phyloP scores from a whole-genome alignment of 257 asterid species.

The Solanum acaule region DNA sequence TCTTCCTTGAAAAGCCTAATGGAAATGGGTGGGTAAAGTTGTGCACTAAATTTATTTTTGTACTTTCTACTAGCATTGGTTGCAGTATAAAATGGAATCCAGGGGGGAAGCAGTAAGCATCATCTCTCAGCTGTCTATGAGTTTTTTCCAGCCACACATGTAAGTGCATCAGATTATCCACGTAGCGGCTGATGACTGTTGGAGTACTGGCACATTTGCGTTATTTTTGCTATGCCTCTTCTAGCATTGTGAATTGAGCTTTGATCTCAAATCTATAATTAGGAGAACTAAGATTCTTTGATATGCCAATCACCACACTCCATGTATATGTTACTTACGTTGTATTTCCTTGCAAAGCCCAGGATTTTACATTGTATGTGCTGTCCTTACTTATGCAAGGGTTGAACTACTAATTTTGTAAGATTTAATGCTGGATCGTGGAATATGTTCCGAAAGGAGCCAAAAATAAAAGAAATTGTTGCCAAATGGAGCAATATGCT shows the following conservation, averaged over 20 bases:
- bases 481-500: neutral
- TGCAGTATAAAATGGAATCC: constrained; percentile 97
- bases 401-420: neutral
- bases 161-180: neutral
- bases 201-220: neutral
- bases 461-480: neutral
- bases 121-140: constrained; percentile 4
- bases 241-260: neutral
- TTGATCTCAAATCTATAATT: neutral
- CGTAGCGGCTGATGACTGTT: neutral
- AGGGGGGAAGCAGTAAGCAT: constrained; percentile 19
- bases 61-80: constrained; percentile 45
- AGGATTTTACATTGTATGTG: neutral
- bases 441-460: neutral
- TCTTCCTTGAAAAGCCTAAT: neutral
- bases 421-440: neutral
- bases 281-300: neutral
- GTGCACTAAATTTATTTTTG: neutral
- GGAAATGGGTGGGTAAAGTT: neutral
- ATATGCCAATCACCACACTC: neutral
- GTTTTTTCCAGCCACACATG: constrained; percentile 4
- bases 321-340: neutral
- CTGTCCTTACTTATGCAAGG: neutral
- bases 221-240: neutral
- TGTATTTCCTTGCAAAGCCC: neutral